Evolutionary conservation across 176 grass and related monocot genomes (phyloP), one percentile per base, ranked within the genome.

Genomic region (Microstegium vimineum): DNA sequence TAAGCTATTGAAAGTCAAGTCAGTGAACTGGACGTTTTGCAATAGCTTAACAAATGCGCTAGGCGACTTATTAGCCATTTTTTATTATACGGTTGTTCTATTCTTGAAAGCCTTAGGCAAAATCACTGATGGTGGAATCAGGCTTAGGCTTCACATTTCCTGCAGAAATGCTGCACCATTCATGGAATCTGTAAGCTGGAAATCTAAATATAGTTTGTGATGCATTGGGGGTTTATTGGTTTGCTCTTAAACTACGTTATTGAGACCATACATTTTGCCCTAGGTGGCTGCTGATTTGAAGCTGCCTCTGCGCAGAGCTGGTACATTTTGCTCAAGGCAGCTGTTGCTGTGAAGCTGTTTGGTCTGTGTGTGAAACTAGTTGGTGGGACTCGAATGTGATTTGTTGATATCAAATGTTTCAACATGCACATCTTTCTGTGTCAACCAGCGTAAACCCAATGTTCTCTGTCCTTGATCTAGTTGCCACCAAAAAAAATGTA

Each of bases 1-100:
- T 77, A 66, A 86, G 72, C 26, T 46, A 82, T 46, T 67, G 59
- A 57, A 89, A 81, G 35, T 34, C 61, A 25, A 74, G 78, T 73
- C 78, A 45, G 66, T 71, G 41, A 23, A 78, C 71, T 86, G 37
- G 18, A 80, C 12, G 10, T 83, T 90, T 82, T 73, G 47, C 73
- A 85, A 30, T 89, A 89, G 87, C 57, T 74, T 61, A 77, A 47
- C 36, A 23, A 69, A 70, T 80, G 47, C 1, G 9, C 36, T 77
- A 85, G 78, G 57, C 59, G 36, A 82, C 66, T 23, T 78, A 57
- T 73, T 86, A 77, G 72, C 45, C 66, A 82, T 86, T 82, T 78
- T 66, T 82, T 31, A 73, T 57, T 10, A 28, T 71, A 82, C 8
- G 27, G 68, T 52, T 81, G 26, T 65, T 67, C 1, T 73, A 73